A percentile compares a stretch with the other conserved stretches of the same genome.
Evolutionary conservation across 2,329 filamentous ascomycete genomes (phyloP).

Genomic region (Ophiocordyceps camponoti-saundersi): DNA sequence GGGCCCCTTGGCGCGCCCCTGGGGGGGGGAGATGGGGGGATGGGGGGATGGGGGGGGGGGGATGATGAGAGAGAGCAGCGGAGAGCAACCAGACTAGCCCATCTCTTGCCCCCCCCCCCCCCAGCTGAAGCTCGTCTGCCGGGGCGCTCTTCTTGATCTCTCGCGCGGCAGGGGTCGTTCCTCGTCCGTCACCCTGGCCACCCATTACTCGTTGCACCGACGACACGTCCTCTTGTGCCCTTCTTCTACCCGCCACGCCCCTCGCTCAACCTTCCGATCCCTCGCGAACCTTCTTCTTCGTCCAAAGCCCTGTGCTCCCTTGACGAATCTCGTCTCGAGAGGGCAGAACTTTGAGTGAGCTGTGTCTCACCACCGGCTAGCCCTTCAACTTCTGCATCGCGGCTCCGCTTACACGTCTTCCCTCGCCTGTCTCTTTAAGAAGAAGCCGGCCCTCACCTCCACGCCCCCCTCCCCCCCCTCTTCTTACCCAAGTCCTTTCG

Average conservation of each 20-base stretch:
- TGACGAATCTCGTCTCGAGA: conserved; percentile 16
- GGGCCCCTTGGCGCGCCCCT: too few relatives aligned
- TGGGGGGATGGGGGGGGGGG: too few relatives aligned
- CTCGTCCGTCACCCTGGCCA: not conserved
- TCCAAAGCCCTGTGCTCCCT: conserved; percentile 12
- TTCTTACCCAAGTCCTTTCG: not conserved
- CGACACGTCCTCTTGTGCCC: conserved; percentile 13
- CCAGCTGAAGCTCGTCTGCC: not conserved
- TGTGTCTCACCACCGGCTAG: conserved; percentile 15
- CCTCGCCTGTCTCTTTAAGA: conserved; percentile 2
- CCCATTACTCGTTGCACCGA: not conserved
- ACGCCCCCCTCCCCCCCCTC: not conserved
- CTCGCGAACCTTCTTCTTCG: conserved; percentile 7
- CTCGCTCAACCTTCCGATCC: conserved; percentile 7
- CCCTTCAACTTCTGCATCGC: conserved; percentile 1
- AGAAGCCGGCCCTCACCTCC: conserved; percentile 3
- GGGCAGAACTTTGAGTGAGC: conserved; percentile 13
- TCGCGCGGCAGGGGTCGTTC: not conserved
- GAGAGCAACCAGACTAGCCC: too few relatives aligned
- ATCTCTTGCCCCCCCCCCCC: too few relatives aligned
- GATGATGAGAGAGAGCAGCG: too few relatives aligned
- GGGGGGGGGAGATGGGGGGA: too few relatives aligned
- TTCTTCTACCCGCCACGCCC: conserved; percentile 20
- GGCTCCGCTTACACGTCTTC: conserved; percentile 7
- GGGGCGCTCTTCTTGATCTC: not conserved